phyloP scores from a whole-genome alignment of 2,329 filamentous ascomycete genomes.

The Alternaria ethzedia region DNA sequence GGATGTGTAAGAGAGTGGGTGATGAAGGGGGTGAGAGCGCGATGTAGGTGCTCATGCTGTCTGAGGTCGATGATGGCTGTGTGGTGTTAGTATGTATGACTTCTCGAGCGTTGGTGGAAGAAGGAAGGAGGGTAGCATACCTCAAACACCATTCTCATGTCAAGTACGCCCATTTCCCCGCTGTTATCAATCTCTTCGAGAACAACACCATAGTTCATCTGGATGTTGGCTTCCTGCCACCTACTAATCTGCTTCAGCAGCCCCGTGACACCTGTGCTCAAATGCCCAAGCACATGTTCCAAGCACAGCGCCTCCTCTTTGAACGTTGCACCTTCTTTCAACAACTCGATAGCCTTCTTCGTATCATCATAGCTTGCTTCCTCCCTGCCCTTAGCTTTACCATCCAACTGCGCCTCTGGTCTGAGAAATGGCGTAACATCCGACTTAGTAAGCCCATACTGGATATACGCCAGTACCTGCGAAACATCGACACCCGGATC shows the following conservation, averaged over 20 bases:
- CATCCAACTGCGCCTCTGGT: conserved; percentile 45
- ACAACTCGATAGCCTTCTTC: conserved; percentile 38
- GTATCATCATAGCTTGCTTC: conserved; percentile 39
- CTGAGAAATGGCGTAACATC: conserved; percentile 67
- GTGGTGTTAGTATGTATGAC: not conserved
- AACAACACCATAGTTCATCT: conserved; percentile 68
- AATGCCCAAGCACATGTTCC: conserved; percentile 47
- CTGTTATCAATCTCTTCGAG: conserved; percentile 49
- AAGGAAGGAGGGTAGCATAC: conserved; percentile 39
- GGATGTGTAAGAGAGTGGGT: conserved; percentile 25
- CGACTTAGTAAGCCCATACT: conserved; percentile 70
- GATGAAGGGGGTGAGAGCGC: conserved; percentile 18
- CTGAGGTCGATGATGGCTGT: conserved; percentile 1
- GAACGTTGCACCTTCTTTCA: conserved; percentile 54
- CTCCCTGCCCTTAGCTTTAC: conserved; percentile 5
- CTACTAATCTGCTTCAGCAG: conserved; percentile 49
- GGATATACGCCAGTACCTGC: conserved; percentile 78
- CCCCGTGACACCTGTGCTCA: conserved; percentile 40
- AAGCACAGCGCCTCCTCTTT: conserved; percentile 47
- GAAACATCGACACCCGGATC: conserved; percentile 76
- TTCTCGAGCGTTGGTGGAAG: not conserved
- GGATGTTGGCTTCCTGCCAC: conserved; percentile 63
- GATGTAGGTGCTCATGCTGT: conserved; percentile 37
- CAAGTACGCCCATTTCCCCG: conserved; percentile 48
- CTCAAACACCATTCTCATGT: conserved; percentile 65